Evolutionary conservation across 2,329 filamentous ascomycete species (phyloP), one percentile per base, ranked within the genome.

Genomic region (Xylaria sp.): DNA sequence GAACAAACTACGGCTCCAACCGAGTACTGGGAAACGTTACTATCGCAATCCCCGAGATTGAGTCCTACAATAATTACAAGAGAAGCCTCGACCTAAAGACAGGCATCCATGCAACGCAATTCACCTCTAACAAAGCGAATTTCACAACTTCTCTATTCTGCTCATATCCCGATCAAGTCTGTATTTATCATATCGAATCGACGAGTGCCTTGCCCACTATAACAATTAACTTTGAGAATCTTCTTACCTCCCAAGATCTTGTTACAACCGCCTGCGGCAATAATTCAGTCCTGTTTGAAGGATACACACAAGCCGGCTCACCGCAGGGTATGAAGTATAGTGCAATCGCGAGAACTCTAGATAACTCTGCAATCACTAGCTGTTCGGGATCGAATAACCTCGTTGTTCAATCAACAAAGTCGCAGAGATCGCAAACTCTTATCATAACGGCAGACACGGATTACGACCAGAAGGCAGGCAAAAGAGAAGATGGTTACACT

Each of bases 401-500:
- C 20, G 72, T 72, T 0, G 71, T 84, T 20, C 67, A 75, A 7
- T 69, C 79, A 1, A 66, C 57, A 0, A 41, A 70, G 9, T 28
- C 72, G 4, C 71, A 77, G 6, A 76, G 68, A 1, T 74, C 72
- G 10, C 51, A 82, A 10, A 78, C 79, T 34, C 8, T 88, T 7
- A 77, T 87, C 0, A 74, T 87, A 18, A 81, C 81, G 5, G 82
- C 80, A 1, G 80, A 77, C 7, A 87, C 85, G 1, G 81, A 88
- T 66, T 89, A 85, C 63, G 84, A 88, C 57, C 78, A 83, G 63
- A 83, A 78, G 3, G 83, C 84, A 41, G 86, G 87, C 0, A 85
- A 82, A 56, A 76, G 79, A 0, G 79, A 78, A 18, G 74, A 73
- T 66, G 74, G 77, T 12, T 88, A 82, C 74, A 84, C 83, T 0